phyloP scores from a whole-genome alignment of 768 basidiomycete species.

The Tylopilus rubrobrunneus region DNA sequence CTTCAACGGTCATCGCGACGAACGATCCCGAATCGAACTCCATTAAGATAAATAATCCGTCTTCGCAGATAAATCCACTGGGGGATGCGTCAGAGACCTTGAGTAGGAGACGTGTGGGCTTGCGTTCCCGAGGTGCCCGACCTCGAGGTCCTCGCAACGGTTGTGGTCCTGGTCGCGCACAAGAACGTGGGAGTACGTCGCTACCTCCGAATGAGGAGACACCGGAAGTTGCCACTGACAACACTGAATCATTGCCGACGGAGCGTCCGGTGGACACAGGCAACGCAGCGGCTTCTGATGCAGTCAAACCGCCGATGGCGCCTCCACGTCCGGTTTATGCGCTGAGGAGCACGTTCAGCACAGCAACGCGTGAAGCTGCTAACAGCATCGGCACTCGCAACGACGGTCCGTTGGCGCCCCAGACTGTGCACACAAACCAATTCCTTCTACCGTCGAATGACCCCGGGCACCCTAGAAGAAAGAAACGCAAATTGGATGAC shows the following conservation, averaged over 20 bases:
- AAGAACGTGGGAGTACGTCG: background rate
- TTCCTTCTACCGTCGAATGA: background rate
- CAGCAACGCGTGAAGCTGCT: background rate
- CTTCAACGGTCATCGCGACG: background rate
- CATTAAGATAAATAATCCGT: background rate
- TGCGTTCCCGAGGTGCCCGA: background rate
- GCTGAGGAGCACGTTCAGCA: background rate
- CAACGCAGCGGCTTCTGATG: background rate
- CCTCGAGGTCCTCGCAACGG: background rate
- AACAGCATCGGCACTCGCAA: background rate
- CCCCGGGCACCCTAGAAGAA: conserved; percentile 8
- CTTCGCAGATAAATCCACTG: background rate
- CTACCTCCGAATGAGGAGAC: background rate
- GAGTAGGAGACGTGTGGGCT: background rate
- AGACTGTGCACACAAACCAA: background rate
- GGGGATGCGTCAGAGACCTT: background rate
- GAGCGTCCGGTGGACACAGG: too few relatives aligned
- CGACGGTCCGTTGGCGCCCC: background rate
- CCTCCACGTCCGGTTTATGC: background rate
- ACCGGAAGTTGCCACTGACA: background rate
- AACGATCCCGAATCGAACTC: background rate
- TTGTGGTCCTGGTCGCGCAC: background rate
- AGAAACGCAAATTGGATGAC: conserved; percentile 22
- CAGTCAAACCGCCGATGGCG: background rate
- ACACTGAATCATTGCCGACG: too few relatives aligned